Conservation (phyloP, 176 grass and related monocot species). For the Bothriochloa decipiens region DNA sequence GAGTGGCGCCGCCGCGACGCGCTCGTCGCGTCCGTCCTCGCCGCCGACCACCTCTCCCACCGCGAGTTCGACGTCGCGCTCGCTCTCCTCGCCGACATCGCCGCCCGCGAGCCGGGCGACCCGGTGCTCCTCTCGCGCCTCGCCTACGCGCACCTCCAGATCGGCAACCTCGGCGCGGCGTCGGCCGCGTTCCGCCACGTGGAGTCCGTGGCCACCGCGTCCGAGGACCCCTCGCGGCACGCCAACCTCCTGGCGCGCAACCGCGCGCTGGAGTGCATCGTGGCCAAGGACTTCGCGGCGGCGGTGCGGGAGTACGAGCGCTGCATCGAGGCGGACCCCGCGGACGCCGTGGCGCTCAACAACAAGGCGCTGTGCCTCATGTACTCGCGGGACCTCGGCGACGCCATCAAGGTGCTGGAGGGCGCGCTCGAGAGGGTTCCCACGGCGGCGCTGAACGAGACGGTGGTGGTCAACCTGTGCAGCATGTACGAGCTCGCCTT, state of each 20-base stretch:
- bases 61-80: slow-evolving; percentile 92
- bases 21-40: slow-evolving; percentile 60
- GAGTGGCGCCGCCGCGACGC: slow-evolving; percentile 68
- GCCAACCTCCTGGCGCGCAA: slow-evolving; percentile 74
- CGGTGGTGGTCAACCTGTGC: slow-evolving; percentile 84
- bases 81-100: slow-evolving; percentile 60
- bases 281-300: slow-evolving; percentile 74
- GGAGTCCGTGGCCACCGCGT: slow-evolving; percentile 49
- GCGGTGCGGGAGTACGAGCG: slow-evolving; percentile 93
- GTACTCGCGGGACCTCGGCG: slow-evolving; percentile 86
- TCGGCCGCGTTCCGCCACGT: slow-evolving; percentile 65
- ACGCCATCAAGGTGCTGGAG: slow-evolving; percentile 92
- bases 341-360: slow-evolving; percentile 81
- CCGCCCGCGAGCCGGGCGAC: slow-evolving; percentile 51
- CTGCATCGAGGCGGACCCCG: slow-evolving; percentile 74
- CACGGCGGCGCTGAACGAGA: slow-evolving; percentile 81
- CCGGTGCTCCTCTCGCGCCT: slow-evolving; percentile 73
- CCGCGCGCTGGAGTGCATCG: slow-evolving; percentile 71
- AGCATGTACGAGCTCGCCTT: slow-evolving; percentile 95
- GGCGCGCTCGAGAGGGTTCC: slow-evolving; percentile 73
- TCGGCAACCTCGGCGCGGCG: slow-evolving; percentile 74
- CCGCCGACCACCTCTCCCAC: slow-evolving; percentile 81
- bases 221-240: slow-evolving; percentile 30
- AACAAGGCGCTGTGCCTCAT: slow-evolving; percentile 97
- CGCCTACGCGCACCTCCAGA: slow-evolving; percentile 89